Conservation (phyloP, 768 basidiomycete genomes). For the Nevesoporus exiguus region DNA sequence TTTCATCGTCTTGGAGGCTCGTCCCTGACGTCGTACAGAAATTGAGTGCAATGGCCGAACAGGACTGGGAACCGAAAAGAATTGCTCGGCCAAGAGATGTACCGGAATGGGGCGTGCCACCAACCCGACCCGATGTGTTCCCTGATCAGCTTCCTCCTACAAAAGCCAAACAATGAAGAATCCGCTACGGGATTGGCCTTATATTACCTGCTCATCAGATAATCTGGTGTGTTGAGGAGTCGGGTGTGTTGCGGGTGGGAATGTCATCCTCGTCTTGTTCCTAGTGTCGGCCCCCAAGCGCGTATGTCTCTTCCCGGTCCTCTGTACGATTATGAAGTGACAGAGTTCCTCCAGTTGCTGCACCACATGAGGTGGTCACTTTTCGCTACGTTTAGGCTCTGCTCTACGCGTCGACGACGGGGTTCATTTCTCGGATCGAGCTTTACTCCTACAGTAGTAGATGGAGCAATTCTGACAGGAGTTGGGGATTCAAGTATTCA, state of each 20-base stretch:
- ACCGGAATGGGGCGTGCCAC: slow-evolving; percentile 92
- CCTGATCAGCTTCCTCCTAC: slow-evolving; percentile 19
- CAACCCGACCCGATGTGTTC: slow-evolving; percentile 37
- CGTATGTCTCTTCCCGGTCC: neutral
- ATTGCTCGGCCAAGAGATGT: slow-evolving; percentile 80
- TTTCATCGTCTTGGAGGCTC: neutral
- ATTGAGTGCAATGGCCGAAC: slow-evolving; percentile 56
- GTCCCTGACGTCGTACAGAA: slow-evolving; percentile 36
- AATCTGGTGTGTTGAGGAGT: neutral
- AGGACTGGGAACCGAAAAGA: slow-evolving; percentile 85
- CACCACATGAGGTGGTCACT: neutral
- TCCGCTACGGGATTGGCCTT: neutral
- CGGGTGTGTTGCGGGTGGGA: neutral
- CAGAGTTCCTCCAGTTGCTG: neutral
- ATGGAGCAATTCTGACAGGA: too few species aligned
- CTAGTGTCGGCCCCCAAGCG: neutral
- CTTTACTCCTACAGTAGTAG: too few species aligned
- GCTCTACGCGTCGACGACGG: neutral
- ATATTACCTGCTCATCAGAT: neutral
- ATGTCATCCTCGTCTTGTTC: neutral
- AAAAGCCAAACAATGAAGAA: slow-evolving; percentile 4
- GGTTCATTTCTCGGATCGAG: neutral
- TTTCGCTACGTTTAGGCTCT: neutral
- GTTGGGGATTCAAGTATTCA: too few species aligned
- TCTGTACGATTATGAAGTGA: neutral